These are phyloP conservation scores for Somion occarium DNA, from an alignment of 1,284 basidiomycete species.

Conservation along the genomic window DNA sequence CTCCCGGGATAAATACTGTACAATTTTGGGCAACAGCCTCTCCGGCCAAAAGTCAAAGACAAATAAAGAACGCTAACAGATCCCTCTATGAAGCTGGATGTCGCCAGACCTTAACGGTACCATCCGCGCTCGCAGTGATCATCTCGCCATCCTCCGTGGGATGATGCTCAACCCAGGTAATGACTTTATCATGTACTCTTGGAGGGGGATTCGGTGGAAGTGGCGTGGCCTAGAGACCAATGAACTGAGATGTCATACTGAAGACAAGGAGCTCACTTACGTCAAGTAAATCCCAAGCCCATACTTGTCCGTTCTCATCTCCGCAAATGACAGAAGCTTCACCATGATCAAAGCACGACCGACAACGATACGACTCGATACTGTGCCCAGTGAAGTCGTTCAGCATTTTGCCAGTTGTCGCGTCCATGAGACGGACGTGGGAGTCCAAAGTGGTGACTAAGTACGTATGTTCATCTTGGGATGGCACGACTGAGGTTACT, in stretches of 20 bases:
- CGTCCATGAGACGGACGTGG: slow-evolving; percentile 83
- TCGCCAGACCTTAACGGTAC: slow-evolving; percentile 80
- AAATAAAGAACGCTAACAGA: too few species aligned
- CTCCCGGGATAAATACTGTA: too few species aligned
- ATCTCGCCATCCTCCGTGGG: slow-evolving; percentile 79
- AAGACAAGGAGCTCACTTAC: slow-evolving; percentile 41
- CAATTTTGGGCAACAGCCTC: too few species aligned
- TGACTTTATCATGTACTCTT: slow-evolving; percentile 75
- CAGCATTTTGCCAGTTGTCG: slow-evolving; percentile 76
- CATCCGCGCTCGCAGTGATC: slow-evolving; percentile 85
- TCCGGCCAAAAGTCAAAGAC: too few species aligned
- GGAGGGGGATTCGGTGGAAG: slow-evolving; percentile 64
- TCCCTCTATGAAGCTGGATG: too few species aligned
- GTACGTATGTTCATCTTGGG: slow-evolving; percentile 71
- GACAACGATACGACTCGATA: slow-evolving; percentile 74
- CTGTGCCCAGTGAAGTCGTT: slow-evolving; percentile 82
- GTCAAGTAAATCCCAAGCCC: slow-evolving; percentile 91
- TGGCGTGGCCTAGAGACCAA: slow-evolving; percentile 53
- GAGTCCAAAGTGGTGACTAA: slow-evolving; percentile 84
- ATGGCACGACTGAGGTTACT: slow-evolving; percentile 76
- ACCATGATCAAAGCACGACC: slow-evolving; percentile 77
- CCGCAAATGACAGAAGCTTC: slow-evolving; percentile 84
- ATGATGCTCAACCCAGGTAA: slow-evolving; percentile 90
- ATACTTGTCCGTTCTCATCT: slow-evolving; percentile 85
- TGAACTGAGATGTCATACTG: not conserved